phyloP scores from a whole-genome alignment of 2,329 filamentous ascomycete species.

The Dactylella cylindrospora region DNA sequence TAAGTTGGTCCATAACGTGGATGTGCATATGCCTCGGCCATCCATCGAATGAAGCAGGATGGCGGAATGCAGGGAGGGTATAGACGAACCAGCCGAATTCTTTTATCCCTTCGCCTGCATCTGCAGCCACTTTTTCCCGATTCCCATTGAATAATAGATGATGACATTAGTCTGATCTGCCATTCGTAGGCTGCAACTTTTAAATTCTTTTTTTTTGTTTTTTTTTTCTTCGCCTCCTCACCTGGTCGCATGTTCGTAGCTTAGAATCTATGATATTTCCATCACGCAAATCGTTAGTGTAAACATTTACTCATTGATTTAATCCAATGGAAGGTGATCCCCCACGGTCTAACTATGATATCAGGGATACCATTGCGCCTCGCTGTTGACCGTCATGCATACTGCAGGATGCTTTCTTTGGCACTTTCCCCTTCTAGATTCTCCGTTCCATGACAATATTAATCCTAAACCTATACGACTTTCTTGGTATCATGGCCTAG shows the following conservation, averaged over 20 bases:
- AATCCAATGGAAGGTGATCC: slow-evolving; percentile 15
- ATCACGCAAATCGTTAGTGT: slow-evolving; percentile 44
- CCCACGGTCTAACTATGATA: slow-evolving; percentile 12
- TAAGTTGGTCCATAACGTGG: too few relatives aligned
- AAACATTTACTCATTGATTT: slow-evolving; percentile 32
- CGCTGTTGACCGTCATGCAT: slow-evolving; percentile 17
- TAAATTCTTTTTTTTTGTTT: slow-evolving; percentile 1
- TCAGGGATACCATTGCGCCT: slow-evolving; percentile 16
- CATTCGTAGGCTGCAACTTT: slow-evolving; percentile 15
- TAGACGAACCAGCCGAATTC: slow-evolving; percentile 21
- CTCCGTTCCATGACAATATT: slow-evolving; percentile 19
- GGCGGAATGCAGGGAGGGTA: slow-evolving; percentile 28
- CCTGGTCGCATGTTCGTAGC: slow-evolving; percentile 18
- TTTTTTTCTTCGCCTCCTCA: slow-evolving; percentile 10
- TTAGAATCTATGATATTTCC: too few relatives aligned
- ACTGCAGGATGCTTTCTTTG: slow-evolving; percentile 13
- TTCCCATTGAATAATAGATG: slow-evolving; percentile 7
- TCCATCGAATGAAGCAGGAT: slow-evolving; percentile 6
- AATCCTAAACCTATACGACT: slow-evolving; percentile 27
- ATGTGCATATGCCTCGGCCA: slow-evolving; percentile 23
- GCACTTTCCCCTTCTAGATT: slow-evolving; percentile 41
- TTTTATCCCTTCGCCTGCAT: slow-evolving; percentile 18
- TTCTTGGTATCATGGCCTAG: slow-evolving; percentile 36
- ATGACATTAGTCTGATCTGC: slow-evolving; percentile 36
- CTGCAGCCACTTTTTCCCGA: slow-evolving; percentile 42